These are phyloP conservation scores for Rubia peregrina DNA, from an alignment of 305 asterid species.

Conservation along the genomic window DNA sequence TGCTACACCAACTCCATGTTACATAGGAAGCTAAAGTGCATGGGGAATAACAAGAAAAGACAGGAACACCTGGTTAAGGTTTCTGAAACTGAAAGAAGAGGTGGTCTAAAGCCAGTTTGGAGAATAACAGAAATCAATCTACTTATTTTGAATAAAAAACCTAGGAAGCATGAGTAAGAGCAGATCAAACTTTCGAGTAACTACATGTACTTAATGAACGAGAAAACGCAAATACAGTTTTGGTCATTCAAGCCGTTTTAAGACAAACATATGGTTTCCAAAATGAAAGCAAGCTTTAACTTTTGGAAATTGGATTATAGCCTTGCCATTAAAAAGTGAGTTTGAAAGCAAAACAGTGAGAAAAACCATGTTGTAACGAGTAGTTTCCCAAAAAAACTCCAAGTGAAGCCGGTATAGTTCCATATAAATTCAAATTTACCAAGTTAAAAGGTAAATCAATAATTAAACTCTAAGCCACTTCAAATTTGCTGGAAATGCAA, in stretches of 20 bases:
- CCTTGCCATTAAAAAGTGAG: neutral
- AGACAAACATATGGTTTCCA: neutral
- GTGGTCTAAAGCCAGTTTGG: neutral
- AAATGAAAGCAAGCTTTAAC: neutral
- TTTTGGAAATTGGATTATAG: neutral
- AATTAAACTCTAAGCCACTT: conserved; percentile 6
- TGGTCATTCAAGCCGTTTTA: neutral
- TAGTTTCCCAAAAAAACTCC: neutral
- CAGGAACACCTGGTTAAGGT: neutral
- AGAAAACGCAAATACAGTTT: neutral
- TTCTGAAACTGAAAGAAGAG: neutral
- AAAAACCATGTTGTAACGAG: neutral
- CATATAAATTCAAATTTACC: neutral
- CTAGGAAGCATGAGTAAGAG: neutral
- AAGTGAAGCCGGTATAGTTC: neutral
- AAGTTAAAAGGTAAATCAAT: conserved; percentile 6
- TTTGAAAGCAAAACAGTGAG: neutral
- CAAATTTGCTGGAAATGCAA: conserved; percentile 17
- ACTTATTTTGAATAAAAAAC: neutral
- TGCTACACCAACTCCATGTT: neutral
- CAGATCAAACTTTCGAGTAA: neutral
- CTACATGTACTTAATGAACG: neutral
- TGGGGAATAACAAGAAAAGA: neutral
- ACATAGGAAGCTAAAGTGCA: neutral
- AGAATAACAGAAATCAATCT: neutral